These are phyloP conservation scores for Tuber borchii DNA, from an alignment of 495 filamentous ascomycete species.

Conservation along the genomic window DNA sequence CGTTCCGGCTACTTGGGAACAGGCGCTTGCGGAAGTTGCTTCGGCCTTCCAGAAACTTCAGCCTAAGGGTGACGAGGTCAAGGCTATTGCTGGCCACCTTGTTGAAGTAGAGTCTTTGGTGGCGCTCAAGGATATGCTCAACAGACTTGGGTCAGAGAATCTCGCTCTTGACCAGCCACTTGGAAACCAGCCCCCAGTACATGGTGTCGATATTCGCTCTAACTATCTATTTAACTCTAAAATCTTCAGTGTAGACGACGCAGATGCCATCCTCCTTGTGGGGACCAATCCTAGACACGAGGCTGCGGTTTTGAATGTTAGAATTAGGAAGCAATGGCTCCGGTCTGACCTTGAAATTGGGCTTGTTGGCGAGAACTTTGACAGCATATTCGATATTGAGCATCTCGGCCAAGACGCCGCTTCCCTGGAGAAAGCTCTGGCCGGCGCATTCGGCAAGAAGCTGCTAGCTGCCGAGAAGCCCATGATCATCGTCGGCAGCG, in stretches of 20 bases:
- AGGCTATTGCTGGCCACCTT: constrained; percentile 84
- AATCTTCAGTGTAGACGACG: constrained; percentile 86
- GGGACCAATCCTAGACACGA: constrained; percentile 93
- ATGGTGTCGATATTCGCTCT: constrained; percentile 87
- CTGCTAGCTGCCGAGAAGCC: constrained; percentile 79
- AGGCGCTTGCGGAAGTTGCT: constrained; percentile 78
- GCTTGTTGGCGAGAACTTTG: constrained; percentile 82
- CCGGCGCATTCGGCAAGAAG: constrained; percentile 86
- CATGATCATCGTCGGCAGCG: constrained; percentile 92
- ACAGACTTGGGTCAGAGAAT: constrained; percentile 93
- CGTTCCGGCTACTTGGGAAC: constrained; percentile 85
- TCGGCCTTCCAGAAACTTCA: constrained; percentile 66
- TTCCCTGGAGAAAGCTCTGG: constrained; percentile 72
- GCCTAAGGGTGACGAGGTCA: constrained; percentile 86
- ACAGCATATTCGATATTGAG: constrained; percentile 87
- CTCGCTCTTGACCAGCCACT: constrained; percentile 83
- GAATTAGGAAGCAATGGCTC: constrained; percentile 95
- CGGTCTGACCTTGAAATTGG: constrained; percentile 90
- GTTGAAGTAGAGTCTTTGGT: constrained; percentile 87
- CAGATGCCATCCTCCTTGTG: constrained; percentile 83
- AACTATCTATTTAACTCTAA: constrained; percentile 96
- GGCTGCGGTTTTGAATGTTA: constrained; percentile 87
- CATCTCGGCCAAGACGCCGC: constrained; percentile 72
- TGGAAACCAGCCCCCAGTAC: constrained; percentile 75
- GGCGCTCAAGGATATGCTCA: constrained; percentile 92